A percentile compares a stretch with the other conserved stretches of the same genome.
phyloP scores from a whole-genome alignment of 345 rosid species.

The Rhodamnia argentea region DNA sequence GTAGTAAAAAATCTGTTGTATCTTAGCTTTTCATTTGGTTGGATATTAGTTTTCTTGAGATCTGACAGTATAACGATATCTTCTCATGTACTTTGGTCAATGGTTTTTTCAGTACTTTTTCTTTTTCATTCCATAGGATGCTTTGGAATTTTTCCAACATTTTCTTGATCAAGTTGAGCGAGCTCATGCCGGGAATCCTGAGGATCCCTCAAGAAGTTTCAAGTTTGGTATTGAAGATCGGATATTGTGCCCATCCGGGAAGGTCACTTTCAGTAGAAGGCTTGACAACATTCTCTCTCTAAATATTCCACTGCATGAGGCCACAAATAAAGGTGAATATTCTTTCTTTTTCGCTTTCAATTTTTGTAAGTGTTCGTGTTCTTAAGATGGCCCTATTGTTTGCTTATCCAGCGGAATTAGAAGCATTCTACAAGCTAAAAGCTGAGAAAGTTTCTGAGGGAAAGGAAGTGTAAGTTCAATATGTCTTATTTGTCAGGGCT shows the following conservation, averaged over 20 bases:
- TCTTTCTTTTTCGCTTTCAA: background rate
- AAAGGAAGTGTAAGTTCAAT: conserved; percentile 57
- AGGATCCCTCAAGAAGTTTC: conserved; percentile 86
- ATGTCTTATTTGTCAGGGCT: background rate
- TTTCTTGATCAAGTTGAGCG: conserved; percentile 94
- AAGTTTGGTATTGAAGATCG: conserved; percentile 98
- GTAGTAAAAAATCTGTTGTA: background rate
- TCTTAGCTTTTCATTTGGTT: background rate
- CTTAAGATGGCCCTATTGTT: conserved; percentile 2
- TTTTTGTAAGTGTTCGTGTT: background rate
- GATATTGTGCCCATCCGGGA: conserved; percentile 81
- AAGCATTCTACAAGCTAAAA: conserved; percentile 57
- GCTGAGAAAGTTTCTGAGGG: conserved; percentile 59
- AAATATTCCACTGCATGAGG: conserved; percentile 87
- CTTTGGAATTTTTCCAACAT: conserved; percentile 91
- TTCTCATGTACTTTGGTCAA: background rate
- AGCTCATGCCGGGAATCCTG: conserved; percentile 41
- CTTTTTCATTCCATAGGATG: conserved; percentile 45
- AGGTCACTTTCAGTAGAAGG: conserved; percentile 84
- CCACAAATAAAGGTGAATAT: conserved; percentile 67
- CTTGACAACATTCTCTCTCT: conserved; percentile 83
- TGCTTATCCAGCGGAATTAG: conserved; percentile 62
- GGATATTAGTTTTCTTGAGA: background rate
- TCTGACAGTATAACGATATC: background rate
- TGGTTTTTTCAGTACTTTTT: background rate